Conservation (phyloP, 202 grass and related monocot species). For the Brachypodium distachyon region DNA sequence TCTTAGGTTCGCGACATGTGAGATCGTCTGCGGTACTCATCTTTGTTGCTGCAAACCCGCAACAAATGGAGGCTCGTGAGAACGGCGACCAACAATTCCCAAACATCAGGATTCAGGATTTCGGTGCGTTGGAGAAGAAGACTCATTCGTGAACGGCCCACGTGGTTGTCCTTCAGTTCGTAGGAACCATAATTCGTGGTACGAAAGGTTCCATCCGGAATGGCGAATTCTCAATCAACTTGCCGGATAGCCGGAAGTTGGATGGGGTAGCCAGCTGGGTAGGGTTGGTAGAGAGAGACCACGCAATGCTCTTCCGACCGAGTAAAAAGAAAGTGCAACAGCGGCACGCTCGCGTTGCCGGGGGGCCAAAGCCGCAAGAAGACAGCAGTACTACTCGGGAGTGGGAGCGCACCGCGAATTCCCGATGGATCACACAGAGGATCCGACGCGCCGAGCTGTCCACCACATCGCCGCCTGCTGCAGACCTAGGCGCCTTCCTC, state of each 20-base stretch:
- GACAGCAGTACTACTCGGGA: too few species aligned
- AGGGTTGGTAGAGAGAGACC: too few species aligned
- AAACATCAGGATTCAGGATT: too few species aligned
- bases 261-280: too few species aligned
- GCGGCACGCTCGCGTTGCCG: constrained; percentile 20
- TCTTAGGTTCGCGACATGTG: not conserved
- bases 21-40: not conserved
- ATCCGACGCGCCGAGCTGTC: constrained; percentile 31
- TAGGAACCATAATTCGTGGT: not conserved
- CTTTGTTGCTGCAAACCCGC: not conserved
- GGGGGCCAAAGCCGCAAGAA: too few species aligned
- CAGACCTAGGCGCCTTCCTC: not conserved
- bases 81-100: not conserved
- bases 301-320: too few species aligned
- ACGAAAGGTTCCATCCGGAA: not conserved
- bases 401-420: not conserved
- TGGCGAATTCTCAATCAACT: not conserved
- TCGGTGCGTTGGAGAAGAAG: too few species aligned
- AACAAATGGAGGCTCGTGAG: not conserved
- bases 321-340: not conserved
- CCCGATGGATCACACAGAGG: not conserved
- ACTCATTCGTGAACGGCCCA: not conserved
- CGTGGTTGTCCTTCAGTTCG: not conserved
- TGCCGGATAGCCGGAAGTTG: too few species aligned
- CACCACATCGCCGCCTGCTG: not conserved